A percentile compares a stretch with the other conserved stretches of the same genome.
Conservation (phyloP, 2,329 filamentous ascomycete species). For the Sporothrix globosa region DNA sequence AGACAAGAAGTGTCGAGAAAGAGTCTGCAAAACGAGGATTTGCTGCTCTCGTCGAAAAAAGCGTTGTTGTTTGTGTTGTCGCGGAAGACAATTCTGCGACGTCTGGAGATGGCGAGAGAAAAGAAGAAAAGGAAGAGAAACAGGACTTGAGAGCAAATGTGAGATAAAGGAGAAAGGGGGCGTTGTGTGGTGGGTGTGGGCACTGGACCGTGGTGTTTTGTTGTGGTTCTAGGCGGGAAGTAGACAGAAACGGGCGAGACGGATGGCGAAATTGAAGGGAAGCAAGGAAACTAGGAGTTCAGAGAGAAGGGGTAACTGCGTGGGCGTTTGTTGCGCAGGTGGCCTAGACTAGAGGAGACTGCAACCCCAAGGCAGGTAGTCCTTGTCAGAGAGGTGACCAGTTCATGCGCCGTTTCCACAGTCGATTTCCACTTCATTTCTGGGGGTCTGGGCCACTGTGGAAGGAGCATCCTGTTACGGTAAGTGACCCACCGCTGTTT, state of each 20-base stretch:
- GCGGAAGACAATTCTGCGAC: conserved; percentile 33
- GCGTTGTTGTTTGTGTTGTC: conserved; percentile 33
- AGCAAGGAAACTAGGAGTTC: conserved; percentile 16
- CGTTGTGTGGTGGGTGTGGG: neutral
- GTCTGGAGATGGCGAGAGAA: conserved; percentile 30
- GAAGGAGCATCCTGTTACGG: conserved; percentile 3
- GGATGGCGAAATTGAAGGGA: neutral
- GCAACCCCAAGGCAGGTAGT: conserved; percentile 16
- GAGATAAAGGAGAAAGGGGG: conserved; percentile 26
- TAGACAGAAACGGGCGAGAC: conserved; percentile 7
- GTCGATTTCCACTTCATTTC: neutral
- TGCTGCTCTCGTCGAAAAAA: conserved; percentile 9
- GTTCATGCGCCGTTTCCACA: neutral
- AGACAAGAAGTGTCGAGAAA: conserved; percentile 32
- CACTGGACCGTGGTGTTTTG: conserved; percentile 20
- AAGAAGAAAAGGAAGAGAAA: conserved; percentile 21
- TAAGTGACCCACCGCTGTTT: too few species aligned
- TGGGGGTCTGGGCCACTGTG: neutral
- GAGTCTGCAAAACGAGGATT: conserved; percentile 22
- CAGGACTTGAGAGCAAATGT: conserved; percentile 6
- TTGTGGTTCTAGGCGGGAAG: conserved; percentile 24
- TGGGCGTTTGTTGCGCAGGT: neutral
- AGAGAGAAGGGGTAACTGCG: neutral
- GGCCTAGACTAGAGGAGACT: conserved; percentile 13
- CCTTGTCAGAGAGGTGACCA: too few species aligned